A percentile compares a stretch with the other conserved stretches of the same genome.
These are phyloP conservation scores for Diutina catenulata DNA, from an alignment of 1,139 yeast species.

Conservation along the genomic window DNA sequence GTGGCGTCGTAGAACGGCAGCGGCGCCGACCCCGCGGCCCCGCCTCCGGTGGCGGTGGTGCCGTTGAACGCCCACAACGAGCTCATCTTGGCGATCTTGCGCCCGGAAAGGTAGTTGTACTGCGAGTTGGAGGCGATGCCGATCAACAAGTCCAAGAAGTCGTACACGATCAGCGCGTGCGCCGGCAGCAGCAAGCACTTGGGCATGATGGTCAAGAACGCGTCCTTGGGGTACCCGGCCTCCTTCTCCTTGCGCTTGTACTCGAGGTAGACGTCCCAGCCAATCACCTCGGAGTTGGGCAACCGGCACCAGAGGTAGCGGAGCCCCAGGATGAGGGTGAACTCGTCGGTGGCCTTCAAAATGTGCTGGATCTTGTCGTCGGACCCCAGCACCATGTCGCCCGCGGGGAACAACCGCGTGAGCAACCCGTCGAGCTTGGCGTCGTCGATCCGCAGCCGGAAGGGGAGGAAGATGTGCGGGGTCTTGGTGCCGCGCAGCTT, in stretches of 20 bases:
- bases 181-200: constrained; percentile 72
- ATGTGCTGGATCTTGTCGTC: constrained; percentile 18
- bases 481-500: constrained; percentile 45
- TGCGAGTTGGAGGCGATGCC: constrained; percentile 77
- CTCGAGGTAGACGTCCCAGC: constrained; percentile 74
- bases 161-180: constrained; percentile 83
- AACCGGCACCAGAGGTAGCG: constrained; percentile 82
- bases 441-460: constrained; percentile 55
- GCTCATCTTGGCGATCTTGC: constrained; percentile 71
- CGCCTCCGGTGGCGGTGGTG: too few relatives aligned
- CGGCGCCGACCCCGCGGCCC: constrained; percentile 10
- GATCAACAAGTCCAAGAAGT: constrained; percentile 70
- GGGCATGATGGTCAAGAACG: constrained; percentile 75
- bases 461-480: constrained; percentile 58
- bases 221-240: constrained; percentile 53
- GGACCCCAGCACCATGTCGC: constrained; percentile 28
- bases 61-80: constrained; percentile 79
- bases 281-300: constrained; percentile 69
- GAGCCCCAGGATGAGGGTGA: constrained; percentile 58
- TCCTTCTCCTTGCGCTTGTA: constrained; percentile 57
- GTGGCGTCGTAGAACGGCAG: constrained; percentile 35
- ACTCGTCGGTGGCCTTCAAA: constrained; percentile 42
- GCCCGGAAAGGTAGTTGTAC: constrained; percentile 66
- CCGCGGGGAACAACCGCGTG: constrained; percentile 40
- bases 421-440: constrained; percentile 41